Percentiles rank a stretch among this genome's conserved stretches.
phyloP scores from a whole-genome alignment of 2,329 filamentous ascomycete genomes.

The Sclerotinia subarctica region DNA sequence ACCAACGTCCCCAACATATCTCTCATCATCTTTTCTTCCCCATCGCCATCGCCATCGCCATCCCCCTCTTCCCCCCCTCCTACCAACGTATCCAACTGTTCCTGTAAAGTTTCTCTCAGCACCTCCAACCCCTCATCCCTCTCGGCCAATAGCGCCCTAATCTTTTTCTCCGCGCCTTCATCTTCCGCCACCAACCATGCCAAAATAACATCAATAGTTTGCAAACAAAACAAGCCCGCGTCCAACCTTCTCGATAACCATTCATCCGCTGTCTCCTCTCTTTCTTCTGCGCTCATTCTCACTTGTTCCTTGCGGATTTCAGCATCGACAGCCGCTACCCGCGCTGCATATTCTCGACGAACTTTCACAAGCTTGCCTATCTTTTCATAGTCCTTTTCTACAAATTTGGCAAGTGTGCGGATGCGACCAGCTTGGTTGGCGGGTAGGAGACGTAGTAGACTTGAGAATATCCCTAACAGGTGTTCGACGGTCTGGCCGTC shows the following conservation, averaged over 20 bases:
- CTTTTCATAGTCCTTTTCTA: conserved; percentile 92
- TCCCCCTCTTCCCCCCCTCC: not conserved
- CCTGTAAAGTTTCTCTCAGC: conserved; percentile 65
- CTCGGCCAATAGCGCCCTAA: conserved; percentile 63
- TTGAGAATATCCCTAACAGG: conserved; percentile 78
- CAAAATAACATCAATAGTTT: conserved; percentile 78
- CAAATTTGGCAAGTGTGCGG: conserved; percentile 85
- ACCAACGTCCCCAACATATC: conserved; percentile 65
- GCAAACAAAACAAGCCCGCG: conserved; percentile 78
- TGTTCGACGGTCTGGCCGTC: conserved; percentile 70
- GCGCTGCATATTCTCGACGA: conserved; percentile 65
- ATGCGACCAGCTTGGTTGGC: conserved; percentile 76
- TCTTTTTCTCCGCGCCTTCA: conserved; percentile 63
- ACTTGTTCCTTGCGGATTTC: conserved; percentile 58
- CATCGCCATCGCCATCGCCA: not conserved
- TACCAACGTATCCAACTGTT: conserved; percentile 13
- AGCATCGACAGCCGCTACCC: conserved; percentile 60
- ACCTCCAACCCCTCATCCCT: conserved; percentile 62
- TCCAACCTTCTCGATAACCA: conserved; percentile 76
- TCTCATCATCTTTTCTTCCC: conserved; percentile 47
- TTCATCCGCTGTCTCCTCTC: conserved; percentile 61
- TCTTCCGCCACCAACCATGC: conserved; percentile 94
- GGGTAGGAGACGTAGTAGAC: conserved; percentile 75
- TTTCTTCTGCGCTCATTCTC: conserved; percentile 54
- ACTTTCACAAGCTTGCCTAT: conserved; percentile 68